These are phyloP conservation scores for Inga leiocalycina DNA, from an alignment of 306 rosid species.

Conservation along the genomic window DNA sequence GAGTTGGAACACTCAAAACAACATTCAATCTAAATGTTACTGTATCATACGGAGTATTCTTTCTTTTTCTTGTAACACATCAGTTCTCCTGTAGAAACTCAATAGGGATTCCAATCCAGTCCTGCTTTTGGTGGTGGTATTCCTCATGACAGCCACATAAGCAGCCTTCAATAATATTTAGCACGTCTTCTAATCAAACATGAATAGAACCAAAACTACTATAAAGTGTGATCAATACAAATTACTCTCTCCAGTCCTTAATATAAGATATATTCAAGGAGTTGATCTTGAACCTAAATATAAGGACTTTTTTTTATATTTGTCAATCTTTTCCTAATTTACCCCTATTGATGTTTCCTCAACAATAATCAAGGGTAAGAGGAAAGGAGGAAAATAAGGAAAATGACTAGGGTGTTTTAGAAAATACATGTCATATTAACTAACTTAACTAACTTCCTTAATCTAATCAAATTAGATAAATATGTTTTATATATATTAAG, in stretches of 20 bases:
- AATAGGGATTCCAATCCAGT: conserved; percentile 51
- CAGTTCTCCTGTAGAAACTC: conserved; percentile 45
- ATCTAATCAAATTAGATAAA: no score
- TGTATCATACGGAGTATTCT: conserved; percentile 44
- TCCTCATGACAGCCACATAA: conserved; percentile 61
- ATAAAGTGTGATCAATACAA: not conserved
- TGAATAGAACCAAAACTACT: not conserved
- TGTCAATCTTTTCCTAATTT: no score
- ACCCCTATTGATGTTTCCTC: no score
- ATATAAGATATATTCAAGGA: no score
- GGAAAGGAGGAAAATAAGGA: no score
- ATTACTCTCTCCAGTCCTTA: not conserved
- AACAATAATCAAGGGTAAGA: no score
- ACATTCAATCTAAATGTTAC: conserved; percentile 5
- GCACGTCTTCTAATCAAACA: not conserved
- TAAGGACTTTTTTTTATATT: no score
- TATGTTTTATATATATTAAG: no score
- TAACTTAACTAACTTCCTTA: no score
- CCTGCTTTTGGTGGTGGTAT: conserved; percentile 41
- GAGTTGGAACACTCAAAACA: not conserved
- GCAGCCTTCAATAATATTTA: conserved; percentile 49
- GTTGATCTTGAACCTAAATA: no score
- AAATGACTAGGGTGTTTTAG: no score
- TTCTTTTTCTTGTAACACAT: conserved; percentile 56
- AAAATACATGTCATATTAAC: no score